Conservation (phyloP, 495 filamentous ascomycete genomes). For the Neurospora sp. region DNA sequence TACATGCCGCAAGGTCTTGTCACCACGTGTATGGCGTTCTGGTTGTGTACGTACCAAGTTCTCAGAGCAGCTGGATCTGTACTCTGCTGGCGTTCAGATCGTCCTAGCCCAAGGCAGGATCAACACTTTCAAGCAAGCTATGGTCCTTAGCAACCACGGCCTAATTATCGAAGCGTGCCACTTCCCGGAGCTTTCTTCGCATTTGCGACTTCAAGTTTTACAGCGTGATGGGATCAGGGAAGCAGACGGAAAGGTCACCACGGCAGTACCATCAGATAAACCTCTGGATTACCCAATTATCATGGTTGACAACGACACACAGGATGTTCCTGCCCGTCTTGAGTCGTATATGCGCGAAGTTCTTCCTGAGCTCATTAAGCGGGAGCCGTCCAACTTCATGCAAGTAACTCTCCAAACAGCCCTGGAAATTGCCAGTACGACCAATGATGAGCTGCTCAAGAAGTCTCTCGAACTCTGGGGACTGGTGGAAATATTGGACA, state of each 20-base stretch:
- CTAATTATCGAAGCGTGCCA: constrained; percentile 61
- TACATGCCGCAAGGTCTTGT: constrained; percentile 68
- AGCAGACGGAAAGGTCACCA: constrained; percentile 23
- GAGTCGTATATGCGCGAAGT: constrained; percentile 62
- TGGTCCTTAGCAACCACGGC: constrained; percentile 47
- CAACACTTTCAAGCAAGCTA: constrained; percentile 45
- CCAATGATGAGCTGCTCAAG: constrained; percentile 54
- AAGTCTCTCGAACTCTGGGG: constrained; percentile 68
- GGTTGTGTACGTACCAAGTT: constrained; percentile 70
- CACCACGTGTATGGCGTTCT: constrained; percentile 69
- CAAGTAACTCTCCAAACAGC: constrained; percentile 54
- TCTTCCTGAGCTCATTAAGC: constrained; percentile 49
- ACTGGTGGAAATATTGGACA: constrained; percentile 61
- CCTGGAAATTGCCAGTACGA: constrained; percentile 39
- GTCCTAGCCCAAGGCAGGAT: constrained; percentile 58
- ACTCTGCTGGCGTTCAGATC: constrained; percentile 58
- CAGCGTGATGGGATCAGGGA: constrained; percentile 39
- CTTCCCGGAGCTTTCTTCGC: constrained; percentile 46
- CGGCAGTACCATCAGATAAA: constrained; percentile 25
- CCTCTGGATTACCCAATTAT: constrained; percentile 32
- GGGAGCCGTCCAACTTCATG: constrained; percentile 60
- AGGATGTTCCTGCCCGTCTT: constrained; percentile 56
- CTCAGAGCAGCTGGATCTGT: constrained; percentile 62
- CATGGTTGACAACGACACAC: constrained; percentile 55
- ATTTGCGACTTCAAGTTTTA: constrained; percentile 44